phyloP scores from a whole-genome alignment of 1,284 basidiomycete genomes.

The Phaffia rhodozyma region DNA sequence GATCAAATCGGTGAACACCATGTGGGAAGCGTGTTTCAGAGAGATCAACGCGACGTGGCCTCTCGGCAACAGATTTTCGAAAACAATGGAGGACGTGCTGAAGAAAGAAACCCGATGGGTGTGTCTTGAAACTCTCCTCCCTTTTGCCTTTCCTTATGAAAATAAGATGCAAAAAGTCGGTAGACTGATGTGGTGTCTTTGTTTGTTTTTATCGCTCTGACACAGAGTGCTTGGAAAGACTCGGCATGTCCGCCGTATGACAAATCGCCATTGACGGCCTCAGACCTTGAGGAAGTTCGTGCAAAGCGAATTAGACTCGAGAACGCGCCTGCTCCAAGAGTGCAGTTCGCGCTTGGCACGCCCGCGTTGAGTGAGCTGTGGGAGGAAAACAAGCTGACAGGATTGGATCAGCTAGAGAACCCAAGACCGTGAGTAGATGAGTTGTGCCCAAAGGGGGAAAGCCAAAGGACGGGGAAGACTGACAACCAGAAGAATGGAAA shows the following conservation, averaged over 20 bases:
- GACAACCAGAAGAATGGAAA: not conserved
- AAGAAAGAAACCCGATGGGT: too few relatives aligned
- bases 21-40: too few relatives aligned
- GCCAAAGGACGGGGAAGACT: not conserved
- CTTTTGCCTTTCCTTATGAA: not conserved
- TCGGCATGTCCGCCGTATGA: conserved; percentile 12
- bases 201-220: too few relatives aligned
- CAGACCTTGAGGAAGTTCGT: not conserved
- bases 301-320: conserved; percentile 12
- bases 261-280: not conserved
- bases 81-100: too few relatives aligned
- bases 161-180: too few relatives aligned
- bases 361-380: conserved; percentile 12
- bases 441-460: not conserved
- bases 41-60: too few relatives aligned
- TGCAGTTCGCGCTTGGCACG: conserved; percentile 6
- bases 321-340: not conserved
- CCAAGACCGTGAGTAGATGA: conserved; percentile 6
- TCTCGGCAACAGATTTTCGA: too few relatives aligned
- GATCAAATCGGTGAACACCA: too few relatives aligned
- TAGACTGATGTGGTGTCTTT: not conserved
- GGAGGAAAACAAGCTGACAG: not conserved
- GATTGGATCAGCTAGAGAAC: not conserved
- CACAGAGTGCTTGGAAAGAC: conserved; percentile 16
- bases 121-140: not conserved